These are phyloP conservation scores for Polyrhizophydium stewartii DNA, from an alignment of 371 early-diverging fungal species.

Conservation along the genomic window DNA sequence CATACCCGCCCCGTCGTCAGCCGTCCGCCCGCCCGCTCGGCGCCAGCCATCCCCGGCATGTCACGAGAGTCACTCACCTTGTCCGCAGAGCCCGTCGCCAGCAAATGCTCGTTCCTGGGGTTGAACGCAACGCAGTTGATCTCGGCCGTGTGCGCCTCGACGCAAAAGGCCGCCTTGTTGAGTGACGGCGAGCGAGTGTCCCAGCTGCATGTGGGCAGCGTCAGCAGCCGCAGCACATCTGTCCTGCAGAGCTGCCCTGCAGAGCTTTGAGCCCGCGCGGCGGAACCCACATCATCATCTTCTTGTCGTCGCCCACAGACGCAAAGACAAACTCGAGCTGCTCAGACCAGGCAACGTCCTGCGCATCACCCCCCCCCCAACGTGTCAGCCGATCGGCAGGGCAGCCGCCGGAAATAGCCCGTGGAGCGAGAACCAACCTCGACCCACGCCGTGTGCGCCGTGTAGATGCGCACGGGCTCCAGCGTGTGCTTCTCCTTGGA, in stretches of 20 bases:
- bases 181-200: slow-evolving; percentile 54
- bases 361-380: too few species aligned
- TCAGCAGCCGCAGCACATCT: not conserved
- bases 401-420: not conserved
- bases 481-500: slow-evolving; percentile 65
- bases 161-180: slow-evolving; percentile 59
- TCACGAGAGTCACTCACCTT: slow-evolving; percentile 41
- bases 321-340: slow-evolving; percentile 79
- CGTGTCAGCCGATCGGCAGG: slow-evolving; percentile 10
- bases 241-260: too few species aligned
- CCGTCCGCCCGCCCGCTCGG: too few species aligned
- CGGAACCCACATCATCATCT: slow-evolving; percentile 71
- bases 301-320: slow-evolving; percentile 94
- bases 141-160: slow-evolving; percentile 86
- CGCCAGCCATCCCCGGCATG: too few species aligned
- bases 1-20: not conserved
- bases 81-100: slow-evolving; percentile 96
- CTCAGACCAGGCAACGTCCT: slow-evolving; percentile 93
- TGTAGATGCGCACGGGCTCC: slow-evolving; percentile 69
- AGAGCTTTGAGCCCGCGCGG: not conserved
- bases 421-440: slow-evolving; percentile 65
- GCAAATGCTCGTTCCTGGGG: slow-evolving; percentile 76
- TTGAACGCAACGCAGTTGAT: slow-evolving; percentile 93
- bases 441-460: slow-evolving; percentile 85
- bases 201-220: slow-evolving; percentile 50